Base-by-base conservation (phyloP, 345 rosid genomes). In the Linum trigynum region DNA sequence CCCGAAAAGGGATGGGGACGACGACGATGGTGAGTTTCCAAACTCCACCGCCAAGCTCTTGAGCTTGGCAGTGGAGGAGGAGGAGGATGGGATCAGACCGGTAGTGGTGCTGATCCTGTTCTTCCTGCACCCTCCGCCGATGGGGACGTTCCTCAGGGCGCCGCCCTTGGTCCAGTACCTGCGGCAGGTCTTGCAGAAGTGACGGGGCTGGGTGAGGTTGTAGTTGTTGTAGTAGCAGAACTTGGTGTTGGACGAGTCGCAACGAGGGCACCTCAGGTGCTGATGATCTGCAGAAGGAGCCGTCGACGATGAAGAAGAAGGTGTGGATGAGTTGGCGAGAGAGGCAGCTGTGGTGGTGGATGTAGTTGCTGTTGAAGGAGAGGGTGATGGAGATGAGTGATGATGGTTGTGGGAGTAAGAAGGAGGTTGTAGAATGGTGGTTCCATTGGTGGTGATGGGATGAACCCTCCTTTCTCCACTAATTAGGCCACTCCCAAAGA, bases 101-200 rank as follows among this genome's bases (percentile, higher is more conserved):
- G 53, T 5, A 86, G 15, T 36, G 87, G 65, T n/a, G 75, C 66
- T 68, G 80, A 37, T 74, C 84, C 80, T 87, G 85, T 81, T 83
- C 67, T 83, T 87, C 40, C 94, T 65, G 74, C 94, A 87, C 5
- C 94, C 94, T 0, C 94, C 94, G 1, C 94, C 94, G 36, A 87
- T 85, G 3, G 94, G 94, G 45, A 87, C 88, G 41, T 87, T 85
- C 64, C 94, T 57, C 1, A 87, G 79, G 12, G 90, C 85, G 10
- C 94, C 94, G 1, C 94, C 94, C 75, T 85, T 87, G 16, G 94
- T 87, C 94, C 94, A 87, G 68, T 87, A 87, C 1, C 94, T 84
- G 48, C 94, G 94, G 56, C 94, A 87, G n/a, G 90, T 84, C 86
- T 87, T 87, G 81, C 94, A 87, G 72, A 87, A 87, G 75, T 87